phyloP scores from a whole-genome alignment of 345 rosid species.

The Salix koriyanagi region DNA sequence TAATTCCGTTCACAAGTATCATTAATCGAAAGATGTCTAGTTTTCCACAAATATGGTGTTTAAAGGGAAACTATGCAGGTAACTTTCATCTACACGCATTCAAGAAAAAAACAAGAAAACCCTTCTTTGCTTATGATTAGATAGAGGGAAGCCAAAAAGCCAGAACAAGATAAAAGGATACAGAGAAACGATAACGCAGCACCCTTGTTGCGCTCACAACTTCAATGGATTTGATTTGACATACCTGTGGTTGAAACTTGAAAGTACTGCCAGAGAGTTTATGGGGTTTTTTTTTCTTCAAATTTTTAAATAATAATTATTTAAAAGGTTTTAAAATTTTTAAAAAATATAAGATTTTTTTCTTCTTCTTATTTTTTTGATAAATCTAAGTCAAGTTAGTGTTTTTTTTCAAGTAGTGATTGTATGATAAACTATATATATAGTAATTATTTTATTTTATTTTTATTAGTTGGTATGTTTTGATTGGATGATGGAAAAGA shows the following conservation, averaged over 20 bases:
- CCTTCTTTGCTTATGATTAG: not conserved
- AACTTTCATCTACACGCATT: not conserved
- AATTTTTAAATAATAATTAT: too few species aligned
- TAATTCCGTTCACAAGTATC: not conserved
- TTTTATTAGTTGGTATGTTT: too few species aligned
- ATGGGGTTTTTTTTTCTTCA: too few species aligned
- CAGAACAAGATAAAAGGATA: not conserved
- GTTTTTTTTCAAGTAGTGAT: too few species aligned
- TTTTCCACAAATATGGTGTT: not conserved
- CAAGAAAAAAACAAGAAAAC: not conserved
- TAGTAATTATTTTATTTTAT: too few species aligned
- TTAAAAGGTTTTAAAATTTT: too few species aligned
- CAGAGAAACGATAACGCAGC: constrained; percentile 45
- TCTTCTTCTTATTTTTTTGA: too few species aligned
- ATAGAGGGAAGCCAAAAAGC: not conserved
- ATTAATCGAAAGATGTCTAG: not conserved
- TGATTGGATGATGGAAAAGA: too few species aligned
- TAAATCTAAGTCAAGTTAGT: too few species aligned
- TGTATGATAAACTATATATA: too few species aligned
- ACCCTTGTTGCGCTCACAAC: constrained; percentile 87
- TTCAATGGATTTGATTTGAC: constrained; percentile 68
- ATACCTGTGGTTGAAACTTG: constrained; percentile 42
- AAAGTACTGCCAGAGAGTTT: constrained; percentile 47
- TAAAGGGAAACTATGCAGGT: not conserved
- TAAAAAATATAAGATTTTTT: too few species aligned